Base-by-base conservation (phyloP, 345 rosid species). In the Acer negundo region DNA sequence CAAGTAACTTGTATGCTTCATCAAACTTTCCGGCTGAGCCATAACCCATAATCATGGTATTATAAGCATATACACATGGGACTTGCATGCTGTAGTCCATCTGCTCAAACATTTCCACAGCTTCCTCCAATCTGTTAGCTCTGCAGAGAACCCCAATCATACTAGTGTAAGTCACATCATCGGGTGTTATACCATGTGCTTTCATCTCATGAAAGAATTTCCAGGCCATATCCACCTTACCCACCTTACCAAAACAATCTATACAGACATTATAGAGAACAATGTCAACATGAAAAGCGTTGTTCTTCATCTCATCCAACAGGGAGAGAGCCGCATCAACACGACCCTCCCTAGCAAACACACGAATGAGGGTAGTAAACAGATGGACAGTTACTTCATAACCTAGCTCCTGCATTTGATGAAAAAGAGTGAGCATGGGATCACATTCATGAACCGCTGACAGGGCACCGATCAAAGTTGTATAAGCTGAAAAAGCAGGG, bases 31-130 rank as follows among this genome's bases (percentile, higher is more conserved):
- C 98, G 56, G 90, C 93, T 5, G 84, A 89, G 77, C 97, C 97
- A 73, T 92, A 96, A 42, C 97, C 97, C 99, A 96, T 96, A 44
- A 94, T 90, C 99, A 96, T 91, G 22, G 98, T 96, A 79, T 89
- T 94, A 85, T 92, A 96, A 74, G 97, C 99, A 87, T 91, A 96
- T 7, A 88, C 89, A 81, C 95, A 96, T 6, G 98, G 98, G 65
- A 92, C 98, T 16, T 83, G 77, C 80, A 91, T 83, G 24, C 76
- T 84, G 46, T 67, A 70, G 81, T 94, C 98, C 90, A 94, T 82
- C 78, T 90, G 84, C 88, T 96, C 97, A 77, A 96, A 94, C 67
- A 96, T 82, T 75, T 87, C 91, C 79, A 91, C 91, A 61, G 97
- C 98, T 85, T 94, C 98, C 55, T 87, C 89, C 31, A 96, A 86